Percentiles rank a stretch among this genome's conserved stretches.
These are phyloP conservation scores for Letharia lupina DNA, from an alignment of 495 filamentous ascomycete genomes.

Conservation along the genomic window DNA sequence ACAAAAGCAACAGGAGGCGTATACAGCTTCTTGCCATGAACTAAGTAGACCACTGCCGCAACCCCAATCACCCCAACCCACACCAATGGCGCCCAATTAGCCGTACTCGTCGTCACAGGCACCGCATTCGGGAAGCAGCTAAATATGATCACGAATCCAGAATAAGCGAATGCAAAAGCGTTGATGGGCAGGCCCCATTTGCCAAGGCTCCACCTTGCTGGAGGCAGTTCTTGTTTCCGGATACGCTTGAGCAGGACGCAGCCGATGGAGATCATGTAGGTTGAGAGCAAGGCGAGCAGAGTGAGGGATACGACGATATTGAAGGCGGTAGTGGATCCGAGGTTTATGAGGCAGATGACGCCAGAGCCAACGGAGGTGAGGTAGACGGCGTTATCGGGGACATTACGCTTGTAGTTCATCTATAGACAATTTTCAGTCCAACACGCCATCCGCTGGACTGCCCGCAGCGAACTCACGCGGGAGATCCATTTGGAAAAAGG, in stretches of 20 bases:
- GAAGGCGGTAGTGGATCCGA: constrained; percentile 35
- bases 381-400: constrained; percentile 34
- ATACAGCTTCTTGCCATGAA: constrained; percentile 29
- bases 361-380: constrained; percentile 28
- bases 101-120: constrained; percentile 18
- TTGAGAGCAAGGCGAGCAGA: constrained; percentile 34
- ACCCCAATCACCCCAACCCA: constrained; percentile 27
- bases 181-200: constrained; percentile 28
- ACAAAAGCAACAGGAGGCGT: constrained; percentile 32
- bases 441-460: neutral
- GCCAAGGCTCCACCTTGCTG: constrained; percentile 24
- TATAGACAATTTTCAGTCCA: constrained; percentile 22
- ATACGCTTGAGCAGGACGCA: constrained; percentile 28
- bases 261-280: constrained; percentile 37
- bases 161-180: constrained; percentile 26
- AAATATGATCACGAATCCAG: constrained; percentile 27
- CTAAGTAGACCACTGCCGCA: constrained; percentile 24
- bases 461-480: neutral
- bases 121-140: constrained; percentile 29
- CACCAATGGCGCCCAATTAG: constrained; percentile 30
- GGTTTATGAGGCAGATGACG: constrained; percentile 38
- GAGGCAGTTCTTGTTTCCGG: constrained; percentile 19
- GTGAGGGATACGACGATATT: constrained; percentile 37
- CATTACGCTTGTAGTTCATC: constrained; percentile 19
- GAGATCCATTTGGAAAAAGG: constrained; percentile 37